phyloP scores from a whole-genome alignment of 108 stramenopile species.

The Bacterosira constricta region DNA sequence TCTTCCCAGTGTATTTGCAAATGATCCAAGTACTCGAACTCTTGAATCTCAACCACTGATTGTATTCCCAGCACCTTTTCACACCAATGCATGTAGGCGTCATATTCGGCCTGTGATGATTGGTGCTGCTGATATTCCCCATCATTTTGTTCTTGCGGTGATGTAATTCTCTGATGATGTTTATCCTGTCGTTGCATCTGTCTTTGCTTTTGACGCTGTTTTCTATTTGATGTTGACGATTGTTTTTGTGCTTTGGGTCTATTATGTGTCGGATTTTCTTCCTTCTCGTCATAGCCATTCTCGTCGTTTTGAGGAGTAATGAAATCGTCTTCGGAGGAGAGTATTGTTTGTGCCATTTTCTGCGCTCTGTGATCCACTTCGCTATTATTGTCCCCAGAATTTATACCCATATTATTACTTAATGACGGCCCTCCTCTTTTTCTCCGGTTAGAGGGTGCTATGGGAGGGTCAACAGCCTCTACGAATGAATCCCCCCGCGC shows the following conservation, averaged over 20 bases:
- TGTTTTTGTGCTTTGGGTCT: conserved; percentile 1
- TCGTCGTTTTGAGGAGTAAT: neutral
- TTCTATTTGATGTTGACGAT: too few relatives aligned
- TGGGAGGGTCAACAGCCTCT: neutral
- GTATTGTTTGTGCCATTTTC: neutral
- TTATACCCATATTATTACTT: neutral
- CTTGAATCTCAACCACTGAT: conserved; percentile 67
- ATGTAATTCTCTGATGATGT: neutral
- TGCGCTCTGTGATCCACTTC: neutral
- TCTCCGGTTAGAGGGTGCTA: neutral
- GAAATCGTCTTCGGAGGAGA: neutral
- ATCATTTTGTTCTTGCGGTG: neutral
- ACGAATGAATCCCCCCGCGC: neutral
- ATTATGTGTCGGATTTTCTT: neutral
- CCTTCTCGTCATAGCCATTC: neutral
- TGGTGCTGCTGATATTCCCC: neutral
- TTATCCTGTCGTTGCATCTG: neutral
- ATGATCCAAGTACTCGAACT: conserved; percentile 75
- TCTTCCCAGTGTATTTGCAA: conserved; percentile 47
- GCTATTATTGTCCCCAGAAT: neutral
- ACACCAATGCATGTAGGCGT: conserved; percentile 63
- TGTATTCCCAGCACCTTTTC: conserved; percentile 59
- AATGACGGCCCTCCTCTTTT: neutral
- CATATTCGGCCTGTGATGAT: conserved; percentile 17
- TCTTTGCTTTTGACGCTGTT: conserved; percentile 14